Conservation (phyloP, 805 yeast species). For the Wickerhamomyces strasburgensis region DNA sequence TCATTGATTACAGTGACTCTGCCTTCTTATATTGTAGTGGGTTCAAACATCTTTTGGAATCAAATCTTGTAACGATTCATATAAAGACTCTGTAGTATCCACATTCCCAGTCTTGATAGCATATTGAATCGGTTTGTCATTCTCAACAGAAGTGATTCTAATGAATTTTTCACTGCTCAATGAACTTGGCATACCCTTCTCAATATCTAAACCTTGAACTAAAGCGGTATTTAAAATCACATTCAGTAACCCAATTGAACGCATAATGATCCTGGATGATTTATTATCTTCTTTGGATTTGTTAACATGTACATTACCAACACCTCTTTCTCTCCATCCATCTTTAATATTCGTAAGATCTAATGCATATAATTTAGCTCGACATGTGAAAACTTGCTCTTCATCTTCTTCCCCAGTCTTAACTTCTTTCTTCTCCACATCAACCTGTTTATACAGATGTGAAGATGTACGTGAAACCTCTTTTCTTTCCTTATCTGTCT, state of each 20-base stretch:
- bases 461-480: conserved; percentile 24
- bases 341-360: conserved; percentile 58
- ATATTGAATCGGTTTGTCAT: conserved; percentile 71
- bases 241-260: conserved; percentile 80
- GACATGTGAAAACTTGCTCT: conserved; percentile 56
- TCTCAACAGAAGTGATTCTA: conserved; percentile 63
- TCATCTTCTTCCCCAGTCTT: conserved; percentile 93
- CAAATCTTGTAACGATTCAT: conserved; percentile 39
- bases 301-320: conserved; percentile 84
- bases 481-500: conserved; percentile 5
- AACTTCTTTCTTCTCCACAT: conserved; percentile 51
- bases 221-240: conserved; percentile 78
- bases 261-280: conserved; percentile 76
- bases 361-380: conserved; percentile 74
- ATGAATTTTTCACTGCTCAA: conserved; percentile 78
- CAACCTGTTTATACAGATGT: conserved; percentile 50
- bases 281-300: conserved; percentile 29
- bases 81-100: conserved; percentile 54
- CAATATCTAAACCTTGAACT: conserved; percentile 52
- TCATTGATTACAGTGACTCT: no score
- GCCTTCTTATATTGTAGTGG: no score
- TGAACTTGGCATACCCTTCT: conserved; percentile 84
- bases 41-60: conserved; percentile 20
- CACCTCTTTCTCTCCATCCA: conserved; percentile 97
- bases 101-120: conserved; percentile 68